These are phyloP conservation scores for Backusella tuberculispora DNA, from an alignment of 192 early-diverging fungal genomes.

Conservation along the genomic window DNA sequence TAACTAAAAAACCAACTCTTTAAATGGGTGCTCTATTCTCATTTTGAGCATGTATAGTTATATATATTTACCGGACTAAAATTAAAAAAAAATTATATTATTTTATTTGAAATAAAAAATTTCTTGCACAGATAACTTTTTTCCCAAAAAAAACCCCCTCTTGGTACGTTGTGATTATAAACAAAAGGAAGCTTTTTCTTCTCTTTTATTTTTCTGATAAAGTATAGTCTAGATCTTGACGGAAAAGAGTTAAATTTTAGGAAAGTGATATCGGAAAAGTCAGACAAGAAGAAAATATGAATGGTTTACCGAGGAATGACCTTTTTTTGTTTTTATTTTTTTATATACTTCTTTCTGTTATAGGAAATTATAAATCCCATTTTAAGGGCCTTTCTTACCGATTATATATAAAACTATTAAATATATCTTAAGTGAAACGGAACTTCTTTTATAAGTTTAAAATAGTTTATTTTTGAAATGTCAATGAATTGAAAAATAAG, in stretches of 20 bases:
- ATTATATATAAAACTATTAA: too few species aligned
- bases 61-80: neutral
- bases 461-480: too few species aligned
- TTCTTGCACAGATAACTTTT: neutral
- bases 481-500: too few species aligned
- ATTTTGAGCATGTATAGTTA: neutral
- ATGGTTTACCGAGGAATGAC: conserved; percentile 14
- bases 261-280: neutral
- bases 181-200: neutral
- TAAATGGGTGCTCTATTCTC: neutral
- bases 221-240: too few species aligned
- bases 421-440: too few species aligned
- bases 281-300: neutral
- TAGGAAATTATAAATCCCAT: neutral
- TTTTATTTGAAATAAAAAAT: neutral
- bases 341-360: neutral
- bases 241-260: neutral
- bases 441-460: too few species aligned
- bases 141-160: too few species aligned
- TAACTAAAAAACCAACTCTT: neutral
- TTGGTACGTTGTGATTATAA: too few species aligned
- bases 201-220: neutral
- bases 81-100: neutral
- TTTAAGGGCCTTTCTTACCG: neutral
- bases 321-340: neutral